These are phyloP conservation scores for Apophysomyces ossiformis DNA, from an alignment of 371 early-diverging fungal genomes.

Conservation along the genomic window DNA sequence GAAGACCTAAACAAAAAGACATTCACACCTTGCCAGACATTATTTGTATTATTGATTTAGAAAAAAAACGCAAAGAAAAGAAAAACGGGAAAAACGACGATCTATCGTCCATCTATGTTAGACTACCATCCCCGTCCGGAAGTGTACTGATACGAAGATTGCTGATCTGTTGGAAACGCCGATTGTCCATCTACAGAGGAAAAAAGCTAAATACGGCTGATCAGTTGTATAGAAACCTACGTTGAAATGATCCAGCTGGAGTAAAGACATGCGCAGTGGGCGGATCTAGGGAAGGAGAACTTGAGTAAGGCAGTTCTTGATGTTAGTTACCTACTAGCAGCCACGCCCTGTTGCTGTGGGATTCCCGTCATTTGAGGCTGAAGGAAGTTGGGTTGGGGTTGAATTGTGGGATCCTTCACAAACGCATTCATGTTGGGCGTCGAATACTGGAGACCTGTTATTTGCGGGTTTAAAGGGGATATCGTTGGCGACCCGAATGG, in stretches of 20 bases:
- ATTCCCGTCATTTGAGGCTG: slow-evolving; percentile 54
- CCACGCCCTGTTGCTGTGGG: slow-evolving; percentile 17
- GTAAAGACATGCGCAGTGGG: slow-evolving; percentile 20
- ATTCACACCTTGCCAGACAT: not conserved
- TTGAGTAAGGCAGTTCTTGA: slow-evolving; percentile 13
- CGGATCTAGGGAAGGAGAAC: slow-evolving; percentile 9
- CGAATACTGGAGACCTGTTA: slow-evolving; percentile 44
- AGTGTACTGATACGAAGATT: not conserved
- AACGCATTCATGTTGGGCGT: slow-evolving; percentile 48
- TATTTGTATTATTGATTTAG: not conserved
- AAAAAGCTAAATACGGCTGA: not conserved
- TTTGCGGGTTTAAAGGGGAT: slow-evolving; percentile 34
- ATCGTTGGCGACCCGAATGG: slow-evolving; percentile 58
- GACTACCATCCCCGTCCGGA: slow-evolving; percentile 2
- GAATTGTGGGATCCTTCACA: slow-evolving; percentile 38
- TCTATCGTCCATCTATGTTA: not conserved
- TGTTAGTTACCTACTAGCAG: slow-evolving; percentile 24
- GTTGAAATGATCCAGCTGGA: slow-evolving; percentile 27
- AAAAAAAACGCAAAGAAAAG: not conserved
- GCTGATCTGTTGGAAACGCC: slow-evolving; percentile 11
- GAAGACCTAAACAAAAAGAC: slow-evolving; percentile 56
- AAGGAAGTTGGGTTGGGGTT: slow-evolving; percentile 29
- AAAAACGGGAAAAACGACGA: too few relatives aligned
- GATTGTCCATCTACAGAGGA: slow-evolving; percentile 21
- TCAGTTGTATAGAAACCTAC: slow-evolving; percentile 16